These are phyloP conservation scores for Infundibulicybe gibba DNA, from an alignment of 768 basidiomycete species.

Conservation along the genomic window DNA sequence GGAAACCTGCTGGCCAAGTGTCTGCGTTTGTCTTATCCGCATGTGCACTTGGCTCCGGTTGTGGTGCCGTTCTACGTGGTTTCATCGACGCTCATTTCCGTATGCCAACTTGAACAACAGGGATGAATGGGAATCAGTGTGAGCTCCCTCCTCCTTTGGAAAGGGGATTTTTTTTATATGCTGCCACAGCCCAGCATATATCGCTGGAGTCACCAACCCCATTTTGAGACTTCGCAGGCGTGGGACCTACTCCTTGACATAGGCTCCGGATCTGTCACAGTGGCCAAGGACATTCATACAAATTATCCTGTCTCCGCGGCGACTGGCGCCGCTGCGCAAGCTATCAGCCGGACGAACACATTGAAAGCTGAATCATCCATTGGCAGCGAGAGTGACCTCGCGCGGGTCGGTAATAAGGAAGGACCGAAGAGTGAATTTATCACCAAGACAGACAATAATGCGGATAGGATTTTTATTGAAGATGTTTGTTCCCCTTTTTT, in stretches of 20 bases:
- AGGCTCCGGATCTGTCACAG: conserved; percentile 78
- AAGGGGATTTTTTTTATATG: conserved; percentile 1
- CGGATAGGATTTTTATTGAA: conserved; percentile 89
- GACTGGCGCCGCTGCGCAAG: conserved; percentile 35
- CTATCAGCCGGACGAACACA: conserved; percentile 54
- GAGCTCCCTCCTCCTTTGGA: conserved; percentile 26
- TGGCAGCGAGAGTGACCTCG: conserved; percentile 69
- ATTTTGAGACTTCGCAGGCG: conserved; percentile 79
- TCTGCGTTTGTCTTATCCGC: conserved; percentile 91
- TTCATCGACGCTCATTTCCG: conserved; percentile 90
- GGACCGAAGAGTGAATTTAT: conserved; percentile 56
- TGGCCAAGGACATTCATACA: conserved; percentile 79
- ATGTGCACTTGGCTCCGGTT: conserved; percentile 90
- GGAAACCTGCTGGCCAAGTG: conserved; percentile 85
- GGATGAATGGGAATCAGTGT: conserved; percentile 91
- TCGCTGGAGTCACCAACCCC: conserved; percentile 97
- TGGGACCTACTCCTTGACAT: conserved; percentile 97
- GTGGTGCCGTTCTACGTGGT: conserved; percentile 78
- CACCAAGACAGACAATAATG: conserved; percentile 54
- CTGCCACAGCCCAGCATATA: conserved; percentile 77
- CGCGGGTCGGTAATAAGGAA: conserved; percentile 51
- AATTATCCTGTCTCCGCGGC: conserved; percentile 45
- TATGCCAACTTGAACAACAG: conserved; percentile 88
- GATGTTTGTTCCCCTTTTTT: conserved; percentile 58
- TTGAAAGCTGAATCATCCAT: conserved; percentile 62